phyloP scores from a whole-genome alignment of 371 early-diverging fungal genomes.

The Mortierella sp. region DNA sequence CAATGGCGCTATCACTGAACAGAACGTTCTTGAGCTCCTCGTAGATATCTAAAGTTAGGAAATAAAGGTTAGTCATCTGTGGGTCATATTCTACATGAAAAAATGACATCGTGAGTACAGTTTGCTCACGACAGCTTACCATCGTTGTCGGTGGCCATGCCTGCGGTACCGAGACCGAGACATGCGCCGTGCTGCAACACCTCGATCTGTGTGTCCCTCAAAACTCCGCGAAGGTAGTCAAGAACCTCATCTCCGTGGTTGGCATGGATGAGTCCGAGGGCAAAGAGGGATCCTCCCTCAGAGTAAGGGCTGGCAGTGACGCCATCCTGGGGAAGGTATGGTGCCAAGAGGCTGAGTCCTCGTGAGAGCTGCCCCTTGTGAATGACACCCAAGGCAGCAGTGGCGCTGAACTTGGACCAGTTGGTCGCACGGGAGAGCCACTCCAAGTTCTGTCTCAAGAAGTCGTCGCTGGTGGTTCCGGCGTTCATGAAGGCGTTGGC shows the following conservation, averaged over 20 bases:
- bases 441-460: conserved; percentile 97
- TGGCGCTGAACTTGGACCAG: conserved; percentile 99
- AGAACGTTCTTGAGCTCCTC: conserved; percentile 90
- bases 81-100: too few relatives aligned
- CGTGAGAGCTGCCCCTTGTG: conserved; percentile 97
- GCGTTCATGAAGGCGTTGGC: conserved; percentile 99
- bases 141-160: conserved; percentile 94
- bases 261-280: conserved; percentile 98
- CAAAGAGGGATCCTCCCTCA: conserved; percentile 98
- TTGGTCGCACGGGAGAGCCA: conserved; percentile 98
- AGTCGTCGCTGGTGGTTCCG: conserved; percentile 99
- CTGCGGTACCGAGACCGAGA: conserved; percentile 97
- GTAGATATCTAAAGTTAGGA: conserved; percentile 70
- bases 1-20: conserved; percentile 95
- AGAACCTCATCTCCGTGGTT: conserved; percentile 90
- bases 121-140: conserved; percentile 50
- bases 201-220: conserved; percentile 88
- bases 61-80: neutral
- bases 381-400: conserved; percentile 99
- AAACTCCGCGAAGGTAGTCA: conserved; percentile 84
- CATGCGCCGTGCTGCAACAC: conserved; percentile 98
- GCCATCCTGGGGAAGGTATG: conserved; percentile 96
- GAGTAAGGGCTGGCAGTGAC: conserved; percentile 88
- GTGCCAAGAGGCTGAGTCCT: conserved; percentile 86
- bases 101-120: neutral